These are phyloP conservation scores for Poterioochromonas sp. DNA, from an alignment of 352 stramenopile species.

Conservation along the genomic window DNA sequence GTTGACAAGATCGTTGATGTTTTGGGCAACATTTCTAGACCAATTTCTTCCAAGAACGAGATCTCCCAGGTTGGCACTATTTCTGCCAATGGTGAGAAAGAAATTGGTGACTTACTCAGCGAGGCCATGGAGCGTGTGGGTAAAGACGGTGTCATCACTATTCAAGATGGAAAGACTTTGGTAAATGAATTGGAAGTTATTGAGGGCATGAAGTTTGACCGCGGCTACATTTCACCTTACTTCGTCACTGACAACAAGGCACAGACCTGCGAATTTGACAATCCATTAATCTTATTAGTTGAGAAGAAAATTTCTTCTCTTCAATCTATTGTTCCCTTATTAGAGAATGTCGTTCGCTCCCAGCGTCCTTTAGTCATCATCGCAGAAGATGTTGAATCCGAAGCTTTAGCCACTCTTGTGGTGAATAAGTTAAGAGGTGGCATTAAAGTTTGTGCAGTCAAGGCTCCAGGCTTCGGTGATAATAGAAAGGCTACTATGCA, in stretches of 20 bases:
- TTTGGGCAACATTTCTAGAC: slow-evolving; percentile 85
- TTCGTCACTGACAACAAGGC: slow-evolving; percentile 99
- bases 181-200: slow-evolving; percentile 99
- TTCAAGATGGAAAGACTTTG: slow-evolving; percentile 97
- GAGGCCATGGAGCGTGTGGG: slow-evolving; percentile 99
- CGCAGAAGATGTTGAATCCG: slow-evolving; percentile 97
- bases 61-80: slow-evolving; percentile 98
- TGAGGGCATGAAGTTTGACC: slow-evolving; percentile 99
- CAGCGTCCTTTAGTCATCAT: slow-evolving; percentile 96
- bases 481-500: slow-evolving; percentile 99
- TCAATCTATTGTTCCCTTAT: slow-evolving; percentile 88
- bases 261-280: slow-evolving; percentile 95
- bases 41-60: slow-evolving; percentile 97
- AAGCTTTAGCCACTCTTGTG: slow-evolving; percentile 95
- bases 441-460: slow-evolving; percentile 99
- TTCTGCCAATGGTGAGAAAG: slow-evolving; percentile 93
- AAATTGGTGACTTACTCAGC: slow-evolving; percentile 94
- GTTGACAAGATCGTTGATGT: slow-evolving; percentile 90
- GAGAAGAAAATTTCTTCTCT: slow-evolving; percentile 98
- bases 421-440: slow-evolving; percentile 99
- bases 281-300: slow-evolving; percentile 96
- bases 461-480: slow-evolving; percentile 98
- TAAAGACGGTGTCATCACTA: slow-evolving; percentile 90
- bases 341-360: slow-evolving; percentile 93
- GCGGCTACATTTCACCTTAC: slow-evolving; percentile 99